A percentile compares a stretch with the other conserved stretches of the same genome.
Conservation (phyloP, 202 grass and related monocot genomes). For the Digitaria exilis region DNA sequence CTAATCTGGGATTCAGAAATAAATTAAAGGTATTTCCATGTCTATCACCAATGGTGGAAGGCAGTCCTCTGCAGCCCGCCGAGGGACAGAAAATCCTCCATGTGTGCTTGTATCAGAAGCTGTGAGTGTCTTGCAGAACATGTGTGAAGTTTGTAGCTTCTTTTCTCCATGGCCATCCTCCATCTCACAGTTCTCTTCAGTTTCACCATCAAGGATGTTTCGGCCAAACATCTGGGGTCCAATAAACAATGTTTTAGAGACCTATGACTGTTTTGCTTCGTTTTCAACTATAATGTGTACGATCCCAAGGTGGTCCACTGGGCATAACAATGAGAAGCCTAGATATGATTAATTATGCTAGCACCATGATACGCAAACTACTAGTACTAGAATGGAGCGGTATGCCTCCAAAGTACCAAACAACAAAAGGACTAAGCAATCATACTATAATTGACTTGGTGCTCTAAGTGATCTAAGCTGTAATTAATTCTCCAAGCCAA, state of each 20-base stretch:
- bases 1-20: not conserved
- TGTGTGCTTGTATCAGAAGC: conserved; percentile 95
- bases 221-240: conserved; percentile 47
- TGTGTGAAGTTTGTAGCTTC: conserved; percentile 54
- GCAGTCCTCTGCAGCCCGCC: conserved; percentile 91
- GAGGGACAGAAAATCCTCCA: conserved; percentile 97
- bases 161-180: conserved; percentile 49
- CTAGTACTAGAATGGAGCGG: no score
- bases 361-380: no score
- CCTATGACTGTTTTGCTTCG: not conserved
- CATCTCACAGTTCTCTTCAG: conserved; percentile 40
- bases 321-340: not conserved
- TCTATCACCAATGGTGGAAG: conserved; percentile 79
- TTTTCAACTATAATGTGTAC: not conserved
- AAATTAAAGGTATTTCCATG: conserved; percentile 14
- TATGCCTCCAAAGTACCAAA: no score
- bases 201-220: conserved; percentile 29
- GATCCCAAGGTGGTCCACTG: not conserved
- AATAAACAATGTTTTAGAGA: conserved; percentile 8
- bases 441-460: no score
- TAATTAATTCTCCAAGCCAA: not conserved
- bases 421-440: no score
- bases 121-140: conserved; percentile 97
- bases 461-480: not conserved
- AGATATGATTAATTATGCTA: no score